These are phyloP conservation scores for Metschnikowia colocasiae DNA, from an alignment of 805 yeast species.

Conservation along the genomic window DNA sequence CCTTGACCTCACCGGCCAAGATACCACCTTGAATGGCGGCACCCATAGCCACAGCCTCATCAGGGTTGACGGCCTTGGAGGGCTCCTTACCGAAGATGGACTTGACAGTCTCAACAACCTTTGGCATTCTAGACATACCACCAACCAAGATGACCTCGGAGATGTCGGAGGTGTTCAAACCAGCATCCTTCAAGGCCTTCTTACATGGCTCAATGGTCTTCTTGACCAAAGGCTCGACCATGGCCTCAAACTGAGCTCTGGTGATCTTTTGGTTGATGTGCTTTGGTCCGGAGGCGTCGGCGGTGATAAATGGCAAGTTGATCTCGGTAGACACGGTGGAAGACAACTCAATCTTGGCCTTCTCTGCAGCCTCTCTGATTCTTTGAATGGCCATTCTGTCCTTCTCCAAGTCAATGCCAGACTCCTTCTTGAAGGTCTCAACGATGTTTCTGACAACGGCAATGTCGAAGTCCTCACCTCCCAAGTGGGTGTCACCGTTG, in stretches of 20 bases:
- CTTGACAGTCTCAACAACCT: slow-evolving; percentile 74
- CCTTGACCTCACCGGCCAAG: slow-evolving; percentile 90
- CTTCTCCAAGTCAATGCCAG: slow-evolving; percentile 55
- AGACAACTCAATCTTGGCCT: slow-evolving; percentile 83
- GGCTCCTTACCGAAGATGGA: slow-evolving; percentile 77
- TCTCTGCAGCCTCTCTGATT: slow-evolving; percentile 67
- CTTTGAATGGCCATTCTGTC: slow-evolving; percentile 60
- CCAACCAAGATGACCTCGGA: slow-evolving; percentile 84
- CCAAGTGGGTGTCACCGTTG: slow-evolving; percentile 92
- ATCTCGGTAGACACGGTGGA: slow-evolving; percentile 68
- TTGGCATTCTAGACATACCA: slow-evolving; percentile 92
- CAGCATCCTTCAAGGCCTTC: slow-evolving; percentile 81
- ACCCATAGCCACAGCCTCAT: slow-evolving; percentile 92
- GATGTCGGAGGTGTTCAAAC: slow-evolving; percentile 58
- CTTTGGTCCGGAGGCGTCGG: slow-evolving; percentile 79
- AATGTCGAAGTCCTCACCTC: slow-evolving; percentile 92
- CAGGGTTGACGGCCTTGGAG: slow-evolving; percentile 90
- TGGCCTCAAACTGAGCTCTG: slow-evolving; percentile 63
- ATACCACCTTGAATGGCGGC: slow-evolving; percentile 99
- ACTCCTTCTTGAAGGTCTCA: slow-evolving; percentile 70
- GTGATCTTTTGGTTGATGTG: slow-evolving; percentile 68
- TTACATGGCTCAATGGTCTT: slow-evolving; percentile 72
- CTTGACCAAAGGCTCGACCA: slow-evolving; percentile 67
- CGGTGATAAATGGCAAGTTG: slow-evolving; percentile 82
- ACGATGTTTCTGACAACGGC: slow-evolving; percentile 80